Conservation (phyloP, 805 yeast genomes). For the Metschnikowia amazonensis region DNA sequence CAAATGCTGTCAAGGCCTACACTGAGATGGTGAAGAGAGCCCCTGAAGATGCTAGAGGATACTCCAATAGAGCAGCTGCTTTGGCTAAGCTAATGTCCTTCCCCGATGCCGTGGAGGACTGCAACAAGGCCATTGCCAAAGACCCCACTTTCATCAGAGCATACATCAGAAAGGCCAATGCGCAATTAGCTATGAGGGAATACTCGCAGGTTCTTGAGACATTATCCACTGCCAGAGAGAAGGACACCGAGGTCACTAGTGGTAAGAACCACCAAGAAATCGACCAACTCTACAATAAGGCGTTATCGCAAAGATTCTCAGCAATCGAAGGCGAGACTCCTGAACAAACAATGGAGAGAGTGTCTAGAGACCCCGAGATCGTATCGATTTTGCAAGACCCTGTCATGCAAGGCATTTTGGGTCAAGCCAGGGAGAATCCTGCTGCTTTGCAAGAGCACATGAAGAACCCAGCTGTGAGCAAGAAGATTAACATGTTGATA, state of each 20-base stretch:
- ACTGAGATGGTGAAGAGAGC: slow-evolving; percentile 95
- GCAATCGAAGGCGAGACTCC: slow-evolving; percentile 85
- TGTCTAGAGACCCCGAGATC: slow-evolving; percentile 90
- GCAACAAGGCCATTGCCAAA: slow-evolving; percentile 80
- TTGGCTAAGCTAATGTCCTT: slow-evolving; percentile 90
- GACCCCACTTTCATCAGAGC: slow-evolving; percentile 93
- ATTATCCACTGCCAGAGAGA: slow-evolving; percentile 68
- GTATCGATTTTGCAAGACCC: slow-evolving; percentile 87
- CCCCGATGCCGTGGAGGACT: slow-evolving; percentile 94
- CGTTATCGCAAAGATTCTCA: slow-evolving; percentile 73
- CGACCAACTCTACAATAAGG: slow-evolving; percentile 76
- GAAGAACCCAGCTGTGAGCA: slow-evolving; percentile 90
- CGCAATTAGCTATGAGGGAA: slow-evolving; percentile 87
- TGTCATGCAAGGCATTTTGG: slow-evolving; percentile 90
- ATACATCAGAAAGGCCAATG: slow-evolving; percentile 93
- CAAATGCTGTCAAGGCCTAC: slow-evolving; percentile 90
- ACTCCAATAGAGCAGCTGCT: slow-evolving; percentile 97
- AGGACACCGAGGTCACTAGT: slow-evolving; percentile 58
- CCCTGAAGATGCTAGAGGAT: slow-evolving; percentile 96
- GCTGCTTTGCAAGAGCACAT: slow-evolving; percentile 96
- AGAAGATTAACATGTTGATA: slow-evolving; percentile 81
- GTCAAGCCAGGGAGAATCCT: slow-evolving; percentile 92
- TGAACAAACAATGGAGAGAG: slow-evolving; percentile 90
- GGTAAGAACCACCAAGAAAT: slow-evolving; percentile 69
- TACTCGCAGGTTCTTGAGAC: slow-evolving; percentile 79